phyloP scores from a whole-genome alignment of 805 yeast species.

The Kluyveromyces aestuarii region DNA sequence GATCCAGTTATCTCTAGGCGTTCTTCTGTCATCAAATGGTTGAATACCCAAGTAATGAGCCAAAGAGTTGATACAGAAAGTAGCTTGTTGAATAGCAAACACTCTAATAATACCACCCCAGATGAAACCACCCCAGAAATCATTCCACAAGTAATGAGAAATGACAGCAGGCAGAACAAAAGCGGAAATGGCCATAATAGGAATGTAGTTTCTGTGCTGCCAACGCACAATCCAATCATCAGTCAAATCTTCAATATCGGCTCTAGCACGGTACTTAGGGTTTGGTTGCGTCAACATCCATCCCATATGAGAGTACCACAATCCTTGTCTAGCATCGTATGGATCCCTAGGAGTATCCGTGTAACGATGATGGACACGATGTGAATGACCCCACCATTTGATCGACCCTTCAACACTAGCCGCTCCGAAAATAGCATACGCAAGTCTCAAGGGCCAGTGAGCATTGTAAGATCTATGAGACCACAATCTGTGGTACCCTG shows the following conservation, averaged over 20 bases:
- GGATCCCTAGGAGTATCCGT: slow-evolving; percentile 81
- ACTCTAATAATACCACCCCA: slow-evolving; percentile 69
- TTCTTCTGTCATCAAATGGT: slow-evolving; percentile 81
- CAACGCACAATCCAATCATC: slow-evolving; percentile 72
- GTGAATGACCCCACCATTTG: slow-evolving; percentile 86
- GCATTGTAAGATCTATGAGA: slow-evolving; percentile 69
- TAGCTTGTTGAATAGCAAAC: slow-evolving; percentile 69
- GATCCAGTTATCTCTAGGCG: slow-evolving; percentile 74
- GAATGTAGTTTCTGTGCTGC: slow-evolving; percentile 71
- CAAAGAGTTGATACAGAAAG: slow-evolving; percentile 77
- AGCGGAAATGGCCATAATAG: slow-evolving; percentile 51
- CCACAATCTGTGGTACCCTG: slow-evolving; percentile 77
- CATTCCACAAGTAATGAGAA: slow-evolving; percentile 49
- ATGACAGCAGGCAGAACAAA: slow-evolving; percentile 52
- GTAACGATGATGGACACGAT: slow-evolving; percentile 79
- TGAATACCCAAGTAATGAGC: slow-evolving; percentile 84
- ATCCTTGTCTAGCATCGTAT: slow-evolving; percentile 75
- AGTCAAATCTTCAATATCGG: slow-evolving; percentile 70
- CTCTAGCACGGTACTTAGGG: slow-evolving; percentile 74
- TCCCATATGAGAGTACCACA: slow-evolving; percentile 79
- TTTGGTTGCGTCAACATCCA: slow-evolving; percentile 80
- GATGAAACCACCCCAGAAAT: slow-evolving; percentile 63
- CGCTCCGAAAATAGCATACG: slow-evolving; percentile 72
- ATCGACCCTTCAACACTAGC: slow-evolving; percentile 79
- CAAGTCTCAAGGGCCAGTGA: slow-evolving; percentile 47